Percentiles rank a stretch among this genome's conserved stretches.
Evolutionary conservation across 345 rosid species (phyloP).

Genomic region (Psidium friedrichsthalianum): DNA sequence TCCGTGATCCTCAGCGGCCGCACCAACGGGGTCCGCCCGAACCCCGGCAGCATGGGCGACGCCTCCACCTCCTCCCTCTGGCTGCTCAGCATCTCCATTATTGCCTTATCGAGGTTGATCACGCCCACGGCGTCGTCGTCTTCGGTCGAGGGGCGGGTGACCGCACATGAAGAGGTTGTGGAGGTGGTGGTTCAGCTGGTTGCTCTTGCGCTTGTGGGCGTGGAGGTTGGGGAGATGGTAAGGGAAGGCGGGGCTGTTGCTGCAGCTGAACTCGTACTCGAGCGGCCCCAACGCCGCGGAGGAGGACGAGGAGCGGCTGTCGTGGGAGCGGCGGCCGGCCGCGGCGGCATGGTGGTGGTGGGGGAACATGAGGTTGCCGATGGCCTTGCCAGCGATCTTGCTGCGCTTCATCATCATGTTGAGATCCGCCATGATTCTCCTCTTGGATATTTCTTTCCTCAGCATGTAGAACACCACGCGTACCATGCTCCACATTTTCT

Average conservation of each 20-base stretch:
- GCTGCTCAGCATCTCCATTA: conserved; percentile 48
- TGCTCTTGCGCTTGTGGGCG: conserved; percentile 16
- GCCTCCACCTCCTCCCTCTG: conserved; percentile 24
- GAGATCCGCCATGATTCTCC: conserved; percentile 53
- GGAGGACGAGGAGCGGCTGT: background rate
- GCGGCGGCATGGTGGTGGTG: conserved; percentile 27
- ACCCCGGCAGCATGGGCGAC: conserved; percentile 73
- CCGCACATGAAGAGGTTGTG: conserved; percentile 45
- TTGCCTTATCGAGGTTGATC: conserved; percentile 32
- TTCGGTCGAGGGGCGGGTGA: conserved; percentile 39
- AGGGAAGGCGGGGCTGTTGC: conserved; percentile 53
- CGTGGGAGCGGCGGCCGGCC: background rate
- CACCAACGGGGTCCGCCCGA: conserved; percentile 66
- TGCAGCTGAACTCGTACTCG: conserved; percentile 96
- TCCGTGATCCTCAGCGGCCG: conserved; percentile 85
- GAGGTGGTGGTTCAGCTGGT: conserved; percentile 7
- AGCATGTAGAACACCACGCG: conserved; percentile 62
- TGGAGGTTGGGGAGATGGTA: background rate
- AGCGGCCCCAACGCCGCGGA: conserved; percentile 1
- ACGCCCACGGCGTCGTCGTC: conserved; percentile 21
- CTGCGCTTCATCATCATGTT: conserved; percentile 73
- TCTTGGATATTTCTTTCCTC: conserved; percentile 47
- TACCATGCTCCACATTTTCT: conserved; percentile 48
- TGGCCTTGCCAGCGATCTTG: conserved; percentile 56
- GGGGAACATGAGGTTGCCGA: conserved; percentile 50